Conservation (phyloP, 768 basidiomycete species). For the Lentinula guzmanii region DNA sequence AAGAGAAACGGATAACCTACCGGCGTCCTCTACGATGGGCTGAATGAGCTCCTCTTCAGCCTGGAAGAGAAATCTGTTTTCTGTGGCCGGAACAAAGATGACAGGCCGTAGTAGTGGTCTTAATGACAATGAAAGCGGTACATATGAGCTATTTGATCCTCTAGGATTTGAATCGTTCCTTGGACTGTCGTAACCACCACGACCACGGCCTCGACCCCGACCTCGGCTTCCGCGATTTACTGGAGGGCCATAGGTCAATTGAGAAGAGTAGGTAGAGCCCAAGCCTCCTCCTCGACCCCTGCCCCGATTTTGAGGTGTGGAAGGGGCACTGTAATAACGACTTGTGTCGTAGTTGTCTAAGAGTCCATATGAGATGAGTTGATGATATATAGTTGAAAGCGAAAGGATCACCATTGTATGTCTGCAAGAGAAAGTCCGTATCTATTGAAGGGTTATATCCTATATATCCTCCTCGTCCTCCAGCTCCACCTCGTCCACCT, state of each 20-base stretch:
- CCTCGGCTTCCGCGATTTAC: constrained; percentile 18
- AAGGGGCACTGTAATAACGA: not conserved
- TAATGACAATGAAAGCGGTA: constrained; percentile 50
- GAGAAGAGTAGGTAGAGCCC: constrained; percentile 9
- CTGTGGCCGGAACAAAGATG: constrained; percentile 56
- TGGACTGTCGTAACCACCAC: constrained; percentile 15
- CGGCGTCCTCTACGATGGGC: constrained; percentile 43
- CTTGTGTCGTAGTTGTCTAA: constrained; percentile 11
- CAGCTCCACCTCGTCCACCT: constrained; percentile 21
- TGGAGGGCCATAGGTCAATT: not conserved
- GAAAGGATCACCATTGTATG: constrained; percentile 9
- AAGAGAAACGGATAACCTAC: constrained; percentile 29
- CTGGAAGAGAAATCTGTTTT: constrained; percentile 46
- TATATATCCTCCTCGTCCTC: constrained; percentile 21
- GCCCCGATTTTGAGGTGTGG: constrained; percentile 4
- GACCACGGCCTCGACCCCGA: constrained; percentile 14
- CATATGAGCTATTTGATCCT: constrained; percentile 15
- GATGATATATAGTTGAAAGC: not conserved
- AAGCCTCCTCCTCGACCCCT: constrained; percentile 16
- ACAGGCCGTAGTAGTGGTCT: constrained; percentile 65
- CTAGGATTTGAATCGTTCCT: constrained; percentile 10
- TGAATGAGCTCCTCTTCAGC: constrained; percentile 59
- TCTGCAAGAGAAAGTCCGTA: constrained; percentile 20
- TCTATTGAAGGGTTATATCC: constrained; percentile 18
- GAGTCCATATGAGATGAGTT: not conserved